Evolutionary conservation across 2,329 filamentous ascomycete species (phyloP).

Genomic region (Colletotrichum lupini): DNA sequence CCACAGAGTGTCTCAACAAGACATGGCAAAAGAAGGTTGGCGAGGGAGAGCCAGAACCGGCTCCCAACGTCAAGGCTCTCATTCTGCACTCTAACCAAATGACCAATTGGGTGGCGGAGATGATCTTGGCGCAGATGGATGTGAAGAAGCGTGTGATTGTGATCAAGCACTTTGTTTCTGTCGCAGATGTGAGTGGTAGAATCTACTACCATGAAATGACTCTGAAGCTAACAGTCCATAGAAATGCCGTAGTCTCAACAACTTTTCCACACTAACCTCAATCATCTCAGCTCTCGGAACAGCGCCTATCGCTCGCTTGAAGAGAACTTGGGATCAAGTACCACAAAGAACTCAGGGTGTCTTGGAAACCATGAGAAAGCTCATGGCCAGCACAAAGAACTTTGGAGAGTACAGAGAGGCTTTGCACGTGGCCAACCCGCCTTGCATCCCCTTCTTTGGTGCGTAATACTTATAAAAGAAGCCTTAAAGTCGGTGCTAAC

Average conservation of each 20-base stretch:
- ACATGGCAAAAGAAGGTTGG: slow-evolving; percentile 97
- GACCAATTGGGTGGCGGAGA: slow-evolving; percentile 99
- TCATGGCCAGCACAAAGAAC: slow-evolving; percentile 98
- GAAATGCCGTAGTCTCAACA: slow-evolving; percentile 95
- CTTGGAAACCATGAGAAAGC: slow-evolving; percentile 89
- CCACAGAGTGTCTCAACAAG: slow-evolving; percentile 96
- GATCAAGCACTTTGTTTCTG: slow-evolving; percentile 97
- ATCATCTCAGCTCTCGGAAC: slow-evolving; percentile 97
- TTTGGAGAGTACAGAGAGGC: slow-evolving; percentile 97
- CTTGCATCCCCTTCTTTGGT: slow-evolving; percentile 99
- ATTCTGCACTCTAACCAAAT: slow-evolving; percentile 98
- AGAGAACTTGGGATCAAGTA: slow-evolving; percentile 93
- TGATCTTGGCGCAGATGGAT: slow-evolving; percentile 95
- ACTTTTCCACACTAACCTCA: slow-evolving; percentile 96
- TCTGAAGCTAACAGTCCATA: slow-evolving; percentile 51
- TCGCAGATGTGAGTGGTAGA: slow-evolving; percentile 83
- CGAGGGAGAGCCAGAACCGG: slow-evolving; percentile 84
- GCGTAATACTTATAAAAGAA: slow-evolving; percentile 46
- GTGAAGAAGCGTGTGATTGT: slow-evolving; percentile 96
- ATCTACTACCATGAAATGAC: background rate
- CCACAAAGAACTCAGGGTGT: slow-evolving; percentile 84
- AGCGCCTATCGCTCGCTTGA: slow-evolving; percentile 92
- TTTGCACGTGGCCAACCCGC: slow-evolving; percentile 91
- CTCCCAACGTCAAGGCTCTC: slow-evolving; percentile 93
- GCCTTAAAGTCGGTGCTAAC: background rate